A percentile compares a stretch with the other conserved stretches of the same genome.
These are phyloP conservation scores for Hordeum vulgare DNA, from an alignment of 176 grass and related monocot species.

Conservation along the genomic window MorexV3_pseudomolecules_assembly NC_058518.1:413314353-413314852, in stretches of 20 bases:
- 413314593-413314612: constrained; percentile 76
- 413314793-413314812: constrained; percentile 84
- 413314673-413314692: constrained; percentile 68
- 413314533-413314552: constrained; percentile 56
- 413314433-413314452: constrained; percentile 77
- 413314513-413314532: not conserved
- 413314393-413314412: constrained; percentile 76
- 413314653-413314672: constrained; percentile 94
- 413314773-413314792: constrained; percentile 76
- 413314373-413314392: constrained; percentile 44
- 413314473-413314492: constrained; percentile 78
- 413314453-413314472: constrained; percentile 54
- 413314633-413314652: constrained; percentile 66
- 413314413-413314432: constrained; percentile 96
- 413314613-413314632: constrained; percentile 95
- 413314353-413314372: constrained; percentile 68
- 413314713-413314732: constrained; percentile 64
- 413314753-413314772: constrained; percentile 96
- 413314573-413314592: constrained; percentile 81
- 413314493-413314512: constrained; percentile 51
- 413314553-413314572: constrained; percentile 72
- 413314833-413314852: constrained; percentile 87
- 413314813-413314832: constrained; percentile 89
- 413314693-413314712: constrained; percentile 70
- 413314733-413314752: constrained; percentile 52